Evolutionary conservation across 306 rosid species (phyloP), one percentile per base, ranked within the genome.

Genomic region (Quercus mongolica): DNA sequence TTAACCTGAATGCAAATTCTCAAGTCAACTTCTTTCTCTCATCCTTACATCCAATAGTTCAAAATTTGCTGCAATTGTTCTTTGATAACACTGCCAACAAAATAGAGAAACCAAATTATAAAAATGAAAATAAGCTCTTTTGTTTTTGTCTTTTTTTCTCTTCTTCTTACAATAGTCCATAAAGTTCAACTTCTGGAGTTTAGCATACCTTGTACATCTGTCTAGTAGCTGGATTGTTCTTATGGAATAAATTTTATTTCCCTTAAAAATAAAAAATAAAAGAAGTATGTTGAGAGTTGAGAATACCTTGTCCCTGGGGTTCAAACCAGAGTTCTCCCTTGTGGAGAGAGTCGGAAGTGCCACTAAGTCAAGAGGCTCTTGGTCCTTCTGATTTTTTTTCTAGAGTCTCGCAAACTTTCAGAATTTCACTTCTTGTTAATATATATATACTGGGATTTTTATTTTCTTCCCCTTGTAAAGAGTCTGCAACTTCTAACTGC

Each of bases 401-500:
- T n/a, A 41, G 11, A 9, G 72, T 35, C 11, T 23, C 0, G 5
- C 12, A 30, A 64, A 64, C 18, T n/a, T 7, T 1, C 18, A 15
- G 2, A 19, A 30, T 64, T 28, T 59, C 54, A 23, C 15, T 9
- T 59, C 31, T 59, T 59, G 15, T 59, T 30, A 5, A 59, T 59
- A 38, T 38, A 38, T 59, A 14, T 59, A 26, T 12, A 30, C 15
- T 18, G 25, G 12, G 20, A 67, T 67, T 21, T 67, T 67, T 67
- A 67, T 67, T 35, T 67, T 35, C 26, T 33, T 23, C 72, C n/a
- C 19, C 49, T 67, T 33, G 52, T 18, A 18, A 76, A 46, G 54
- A 11, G 56, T 51, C 31, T 61, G 68, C n/a, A 44, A 54, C 35
- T 31, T 49, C 82, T 83, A 80, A 85, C 82, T 79, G 82, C 84